Evolutionary conservation across 225 moss, liverwort and hornwort genomes (phyloP).

Genomic region (Climacium dendroides): DNA sequence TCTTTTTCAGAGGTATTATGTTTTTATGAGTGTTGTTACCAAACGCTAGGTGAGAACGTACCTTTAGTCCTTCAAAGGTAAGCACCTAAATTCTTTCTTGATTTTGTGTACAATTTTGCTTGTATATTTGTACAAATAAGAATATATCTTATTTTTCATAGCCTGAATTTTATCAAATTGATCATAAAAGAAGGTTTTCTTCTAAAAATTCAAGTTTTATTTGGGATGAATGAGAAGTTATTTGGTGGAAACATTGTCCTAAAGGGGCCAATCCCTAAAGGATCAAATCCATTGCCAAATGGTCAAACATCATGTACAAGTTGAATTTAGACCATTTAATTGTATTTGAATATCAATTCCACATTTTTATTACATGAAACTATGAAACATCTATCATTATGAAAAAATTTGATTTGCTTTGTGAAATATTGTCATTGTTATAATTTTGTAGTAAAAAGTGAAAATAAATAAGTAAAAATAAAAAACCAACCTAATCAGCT

Average conservation of each 20-base stretch:
- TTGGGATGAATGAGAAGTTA: not conserved
- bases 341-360: not conserved
- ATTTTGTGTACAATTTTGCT: not conserved
- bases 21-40: no score
- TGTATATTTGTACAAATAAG: not conserved
- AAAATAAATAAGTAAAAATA: no score
- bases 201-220: not conserved
- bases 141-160: no score
- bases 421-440: not conserved
- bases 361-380: fast-evolving
- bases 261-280: not conserved
- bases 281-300: not conserved
- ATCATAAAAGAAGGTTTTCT: not conserved
- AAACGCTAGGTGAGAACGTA: no score
- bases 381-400: fast-evolving
- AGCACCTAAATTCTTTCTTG: not conserved
- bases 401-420: not conserved
- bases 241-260: fast-evolving
- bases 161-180: not conserved
- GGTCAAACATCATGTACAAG: not conserved
- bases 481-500: no score
- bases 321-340: not conserved
- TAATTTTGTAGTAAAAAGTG: not conserved
- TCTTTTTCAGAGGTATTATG: no score
- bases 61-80: not conserved